Base-by-base conservation (phyloP, 768 basidiomycete genomes). In the Amanita polypyramis region DNA sequence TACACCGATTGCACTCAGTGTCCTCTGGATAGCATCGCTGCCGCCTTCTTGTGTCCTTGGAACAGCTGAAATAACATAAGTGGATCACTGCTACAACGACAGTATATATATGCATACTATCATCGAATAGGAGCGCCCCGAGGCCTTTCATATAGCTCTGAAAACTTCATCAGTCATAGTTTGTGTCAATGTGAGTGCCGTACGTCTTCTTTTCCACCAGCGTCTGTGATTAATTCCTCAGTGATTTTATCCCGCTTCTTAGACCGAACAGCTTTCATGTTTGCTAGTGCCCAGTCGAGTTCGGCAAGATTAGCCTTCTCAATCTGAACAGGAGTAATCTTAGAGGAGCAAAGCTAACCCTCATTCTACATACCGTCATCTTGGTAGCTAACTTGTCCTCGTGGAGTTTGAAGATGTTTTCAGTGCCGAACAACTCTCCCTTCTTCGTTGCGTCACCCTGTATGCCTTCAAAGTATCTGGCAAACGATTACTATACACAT, bases 401-500 rank as follows among this genome's bases (percentile, higher is more conserved):
- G 52, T 86, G 79, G 23, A 92, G 68, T 53, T 70, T 77, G 65
- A 94, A 92, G 30, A 94, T 87, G 55, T 94, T 94, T 58, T 82
- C 78, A 40, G 85, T 69, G 3, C 91, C 91, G 55, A 89, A 94
- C 2, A 93, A 72, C 56, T 93, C 90, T 25, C 89, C 91, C 56
- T 81, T 79, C 56, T 79, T 78, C 1, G 61, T 64, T 44, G 72
- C 80, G 56, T 89, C 84, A 7, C 85, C 87, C 58, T 92, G 86
- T 0, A 94, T 75, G 11, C 88, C 90, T 23, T 84, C 69, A 55
- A 90, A 94, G 52, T 87, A 85, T 47, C 87, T 86, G 43, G 11
- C 33, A 23, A 4, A 41, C 5, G 11, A 19, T 4, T 43, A 19
- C 15, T 23, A 25, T 12, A 6, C 35, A 5, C 34, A 32, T 35